These are phyloP conservation scores for Ophiostoma angusticollis DNA, from an alignment of 2,329 filamentous ascomycete species.

Conservation along the genomic window DNA sequence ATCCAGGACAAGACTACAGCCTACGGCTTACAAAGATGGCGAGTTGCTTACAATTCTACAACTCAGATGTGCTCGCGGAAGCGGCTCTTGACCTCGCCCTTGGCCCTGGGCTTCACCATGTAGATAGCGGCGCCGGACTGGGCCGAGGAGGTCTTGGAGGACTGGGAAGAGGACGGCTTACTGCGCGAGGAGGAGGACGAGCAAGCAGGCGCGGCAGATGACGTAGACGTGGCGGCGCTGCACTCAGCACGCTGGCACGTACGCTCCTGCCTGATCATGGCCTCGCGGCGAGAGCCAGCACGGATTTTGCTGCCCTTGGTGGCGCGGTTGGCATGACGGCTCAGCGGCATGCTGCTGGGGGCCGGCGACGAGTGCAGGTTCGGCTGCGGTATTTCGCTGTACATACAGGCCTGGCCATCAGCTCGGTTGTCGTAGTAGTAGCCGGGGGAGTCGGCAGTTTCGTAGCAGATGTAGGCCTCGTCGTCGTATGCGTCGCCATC, in stretches of 20 bases:
- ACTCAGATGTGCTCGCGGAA: constrained; percentile 4
- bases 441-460: background rate
- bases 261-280: too few species aligned
- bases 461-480: constrained; percentile 1
- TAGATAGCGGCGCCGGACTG: background rate
- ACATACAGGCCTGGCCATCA: background rate
- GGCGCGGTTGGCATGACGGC: too few species aligned
- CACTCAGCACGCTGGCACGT: too few species aligned
- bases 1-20: too few species aligned
- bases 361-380: too few species aligned
- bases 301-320: too few species aligned
- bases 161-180: background rate
- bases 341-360: too few species aligned
- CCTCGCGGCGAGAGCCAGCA: constrained; percentile 1
- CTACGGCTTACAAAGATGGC: too few species aligned
- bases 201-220: too few species aligned
- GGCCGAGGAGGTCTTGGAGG: background rate
- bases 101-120: background rate
- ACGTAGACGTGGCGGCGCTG: too few species aligned
- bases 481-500: background rate
- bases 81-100: background rate
- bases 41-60: too few species aligned
- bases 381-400: too few species aligned
- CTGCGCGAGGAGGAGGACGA: background rate
- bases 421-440: background rate